A percentile compares a stretch with the other conserved stretches of the same genome.
Evolutionary conservation across 2,329 filamentous ascomycete genomes (phyloP).

Genomic region (Pseudogymnoascus destructans): DNA sequence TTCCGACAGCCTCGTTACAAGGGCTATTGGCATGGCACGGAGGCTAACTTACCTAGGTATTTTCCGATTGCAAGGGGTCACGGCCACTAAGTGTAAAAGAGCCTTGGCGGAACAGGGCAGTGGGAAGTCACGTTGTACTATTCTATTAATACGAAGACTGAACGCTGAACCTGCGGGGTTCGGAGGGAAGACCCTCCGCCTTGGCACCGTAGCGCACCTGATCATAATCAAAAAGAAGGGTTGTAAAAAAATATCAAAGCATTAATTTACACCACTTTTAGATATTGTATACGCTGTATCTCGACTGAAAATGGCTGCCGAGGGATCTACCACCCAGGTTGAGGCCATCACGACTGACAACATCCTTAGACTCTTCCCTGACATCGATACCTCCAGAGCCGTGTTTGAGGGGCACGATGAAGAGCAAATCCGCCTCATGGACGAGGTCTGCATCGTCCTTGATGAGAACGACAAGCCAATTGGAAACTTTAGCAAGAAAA

Average conservation of each 20-base stretch:
- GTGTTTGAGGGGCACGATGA: conserved; percentile 87
- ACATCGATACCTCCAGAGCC: conserved; percentile 55
- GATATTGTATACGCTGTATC: neutral
- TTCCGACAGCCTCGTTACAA: conserved; percentile 6
- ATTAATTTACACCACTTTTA: neutral
- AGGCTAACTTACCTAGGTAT: no score
- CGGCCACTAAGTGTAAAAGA: conserved; percentile 8
- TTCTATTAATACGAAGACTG: no score
- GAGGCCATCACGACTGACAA: conserved; percentile 70
- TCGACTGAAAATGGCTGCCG: conserved; percentile 17
- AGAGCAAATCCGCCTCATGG: conserved; percentile 96
- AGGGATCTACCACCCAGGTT: conserved; percentile 33
- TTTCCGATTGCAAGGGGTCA: neutral
- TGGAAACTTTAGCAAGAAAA: conserved; percentile 94
- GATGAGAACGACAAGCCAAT: conserved; percentile 88
- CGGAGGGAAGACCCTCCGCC: no score
- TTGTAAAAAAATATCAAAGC: conserved; percentile 1
- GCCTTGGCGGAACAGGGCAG: no score
- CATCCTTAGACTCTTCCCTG: conserved; percentile 78
- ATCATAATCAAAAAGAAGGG: conserved; percentile 5
- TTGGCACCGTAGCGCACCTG: no score
- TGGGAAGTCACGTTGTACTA: no score
- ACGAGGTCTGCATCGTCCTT: conserved; percentile 94
- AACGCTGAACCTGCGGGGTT: no score
- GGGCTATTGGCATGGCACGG: neutral